Conservation (phyloP, 139 green algal species). For the Chlorella vulgaris region DNA sequence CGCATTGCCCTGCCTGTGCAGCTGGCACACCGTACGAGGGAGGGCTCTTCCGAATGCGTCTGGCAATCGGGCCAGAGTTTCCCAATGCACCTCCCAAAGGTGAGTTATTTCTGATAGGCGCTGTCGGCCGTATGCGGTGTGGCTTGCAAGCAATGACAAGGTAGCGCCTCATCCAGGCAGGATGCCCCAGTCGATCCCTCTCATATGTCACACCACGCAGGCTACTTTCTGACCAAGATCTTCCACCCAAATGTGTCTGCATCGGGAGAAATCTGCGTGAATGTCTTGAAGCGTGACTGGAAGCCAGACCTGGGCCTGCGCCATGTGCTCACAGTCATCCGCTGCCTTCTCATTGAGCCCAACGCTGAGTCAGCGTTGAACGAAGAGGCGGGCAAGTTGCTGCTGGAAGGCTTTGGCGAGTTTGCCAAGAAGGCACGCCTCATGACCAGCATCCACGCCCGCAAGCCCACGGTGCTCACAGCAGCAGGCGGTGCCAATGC, state of each 20-base stretch:
- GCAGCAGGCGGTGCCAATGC: slow-evolving; percentile 76
- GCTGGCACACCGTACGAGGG: slow-evolving; percentile 90
- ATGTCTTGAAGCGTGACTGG: slow-evolving; percentile 98
- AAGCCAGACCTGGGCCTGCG: slow-evolving; percentile 79
- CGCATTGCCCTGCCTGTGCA: too few relatives aligned
- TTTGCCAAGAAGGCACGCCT: slow-evolving; percentile 87
- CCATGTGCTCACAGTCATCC: slow-evolving; percentile 89
- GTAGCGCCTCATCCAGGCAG: too few relatives aligned
- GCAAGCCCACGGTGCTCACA: slow-evolving; percentile 70
- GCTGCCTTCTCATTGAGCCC: slow-evolving; percentile 97
- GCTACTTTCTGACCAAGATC: slow-evolving; percentile 91
- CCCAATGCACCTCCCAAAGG: slow-evolving; percentile 70
- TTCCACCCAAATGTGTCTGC: slow-evolving; percentile 97
- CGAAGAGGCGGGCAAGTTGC: slow-evolving; percentile 95
- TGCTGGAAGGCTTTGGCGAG: slow-evolving; percentile 90
- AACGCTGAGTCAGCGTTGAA: slow-evolving; percentile 97
- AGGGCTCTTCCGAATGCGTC: slow-evolving; percentile 87
- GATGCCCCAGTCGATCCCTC: too few relatives aligned
- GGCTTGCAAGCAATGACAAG: neutral
- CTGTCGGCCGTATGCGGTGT: too few relatives aligned
- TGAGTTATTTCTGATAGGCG: slow-evolving; percentile 21
- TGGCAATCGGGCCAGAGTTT: slow-evolving; percentile 71
- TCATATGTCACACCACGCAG: too few relatives aligned
- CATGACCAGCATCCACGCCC: slow-evolving; percentile 90
- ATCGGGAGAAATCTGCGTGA: slow-evolving; percentile 96